These are phyloP conservation scores for Coelastrella sp. DNA, from an alignment of 139 green algal genomes.

Conservation along the genomic window DNA sequence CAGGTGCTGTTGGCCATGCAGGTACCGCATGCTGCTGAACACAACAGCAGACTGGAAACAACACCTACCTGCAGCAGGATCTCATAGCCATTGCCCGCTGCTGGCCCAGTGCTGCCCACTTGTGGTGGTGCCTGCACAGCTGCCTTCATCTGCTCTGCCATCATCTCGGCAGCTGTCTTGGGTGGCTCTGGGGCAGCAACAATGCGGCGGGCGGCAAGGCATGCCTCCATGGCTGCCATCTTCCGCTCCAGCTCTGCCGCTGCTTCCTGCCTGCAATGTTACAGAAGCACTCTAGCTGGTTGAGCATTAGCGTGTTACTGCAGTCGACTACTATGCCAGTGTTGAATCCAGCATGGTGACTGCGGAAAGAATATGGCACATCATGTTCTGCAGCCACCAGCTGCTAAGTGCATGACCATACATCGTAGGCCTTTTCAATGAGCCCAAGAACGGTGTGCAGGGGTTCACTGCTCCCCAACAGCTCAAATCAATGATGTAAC, in stretches of 20 bases:
- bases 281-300: neutral
- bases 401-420: too few relatives aligned
- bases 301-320: too few relatives aligned
- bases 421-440: too few relatives aligned
- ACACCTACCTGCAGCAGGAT: constrained; percentile 89
- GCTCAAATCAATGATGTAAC: neutral
- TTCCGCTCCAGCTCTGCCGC: constrained; percentile 87
- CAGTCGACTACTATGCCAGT: too few relatives aligned
- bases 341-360: too few relatives aligned
- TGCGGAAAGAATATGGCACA: too few relatives aligned
- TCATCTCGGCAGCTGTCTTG: constrained; percentile 58
- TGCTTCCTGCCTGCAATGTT: constrained; percentile 68
- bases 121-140: constrained; percentile 28
- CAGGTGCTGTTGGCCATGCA: neutral
- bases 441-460: too few relatives aligned
- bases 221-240: constrained; percentile 92
- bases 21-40: neutral
- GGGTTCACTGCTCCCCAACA: too few relatives aligned
- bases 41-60: neutral
- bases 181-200: constrained; percentile 54
- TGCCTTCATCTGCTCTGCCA: constrained; percentile 66
- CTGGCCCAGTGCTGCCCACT: constrained; percentile 68
- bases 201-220: constrained; percentile 78
- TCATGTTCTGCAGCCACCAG: too few relatives aligned
- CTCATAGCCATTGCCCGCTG: constrained; percentile 88